These are phyloP conservation scores for Rhizoclosmatium sp. DNA, from an alignment of 192 early-diverging fungal species.

Conservation along the genomic window DNA sequence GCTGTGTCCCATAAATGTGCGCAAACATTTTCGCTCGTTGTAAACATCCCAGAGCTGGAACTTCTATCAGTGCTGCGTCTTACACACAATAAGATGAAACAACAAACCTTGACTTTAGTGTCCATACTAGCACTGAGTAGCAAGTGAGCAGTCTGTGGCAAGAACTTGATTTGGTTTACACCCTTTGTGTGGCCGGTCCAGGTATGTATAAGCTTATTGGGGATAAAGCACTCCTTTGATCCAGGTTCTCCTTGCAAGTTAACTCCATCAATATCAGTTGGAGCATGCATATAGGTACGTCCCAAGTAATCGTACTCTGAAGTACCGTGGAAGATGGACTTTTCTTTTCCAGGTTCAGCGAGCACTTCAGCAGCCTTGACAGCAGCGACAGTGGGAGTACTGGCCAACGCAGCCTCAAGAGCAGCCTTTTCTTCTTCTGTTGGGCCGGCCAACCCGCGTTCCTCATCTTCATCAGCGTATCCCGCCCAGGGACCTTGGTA, in stretches of 20 bases:
- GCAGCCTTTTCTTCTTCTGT: conserved; percentile 59
- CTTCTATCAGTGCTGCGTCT: background rate
- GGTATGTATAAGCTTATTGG: conserved; percentile 86
- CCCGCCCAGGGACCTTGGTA: conserved; percentile 96
- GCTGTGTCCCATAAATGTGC: conserved; percentile 90
- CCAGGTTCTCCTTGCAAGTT: conserved; percentile 80
- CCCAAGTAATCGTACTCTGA: conserved; percentile 90
- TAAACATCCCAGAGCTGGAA: conserved; percentile 92
- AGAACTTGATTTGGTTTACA: conserved; percentile 88
- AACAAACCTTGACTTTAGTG: conserved; percentile 80
- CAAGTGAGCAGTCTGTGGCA: conserved; percentile 90
- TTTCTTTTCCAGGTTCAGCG: conserved; percentile 71
- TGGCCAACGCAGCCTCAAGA: conserved; percentile 41
- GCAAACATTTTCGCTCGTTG: conserved; percentile 81
- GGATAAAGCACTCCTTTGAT: conserved; percentile 81
- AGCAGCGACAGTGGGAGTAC: conserved; percentile 29
- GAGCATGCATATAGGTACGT: conserved; percentile 95
- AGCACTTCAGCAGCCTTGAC: conserved; percentile 37
- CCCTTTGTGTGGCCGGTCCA: conserved; percentile 94
- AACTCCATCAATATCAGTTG: conserved; percentile 80
- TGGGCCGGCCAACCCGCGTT: conserved; percentile 44
- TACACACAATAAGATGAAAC: background rate
- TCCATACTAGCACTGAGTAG: conserved; percentile 94
- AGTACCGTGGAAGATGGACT: conserved; percentile 87
- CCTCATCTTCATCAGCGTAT: conserved; percentile 82